Evolutionary conservation across 768 basidiomycete species (phyloP).

Genomic region (Auricularia sp.): DNA sequence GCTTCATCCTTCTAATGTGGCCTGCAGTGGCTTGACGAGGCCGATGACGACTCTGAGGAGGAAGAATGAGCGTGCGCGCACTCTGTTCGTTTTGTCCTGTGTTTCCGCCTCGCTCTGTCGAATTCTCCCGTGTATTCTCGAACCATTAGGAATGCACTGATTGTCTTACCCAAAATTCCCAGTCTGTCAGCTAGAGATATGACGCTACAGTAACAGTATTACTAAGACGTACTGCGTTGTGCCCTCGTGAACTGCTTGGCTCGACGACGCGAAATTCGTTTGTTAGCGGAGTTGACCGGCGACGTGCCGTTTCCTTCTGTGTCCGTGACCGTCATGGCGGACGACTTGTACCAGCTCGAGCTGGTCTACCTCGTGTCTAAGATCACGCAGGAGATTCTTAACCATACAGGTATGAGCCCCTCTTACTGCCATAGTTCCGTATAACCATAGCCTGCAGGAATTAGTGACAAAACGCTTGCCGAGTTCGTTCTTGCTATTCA

Average conservation of each 20-base stretch:
- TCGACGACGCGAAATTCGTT: background rate
- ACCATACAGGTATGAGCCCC: constrained; percentile 40
- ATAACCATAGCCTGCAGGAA: constrained; percentile 28
- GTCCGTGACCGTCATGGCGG: constrained; percentile 11
- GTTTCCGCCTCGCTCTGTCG: background rate
- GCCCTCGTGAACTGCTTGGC: too few relatives aligned
- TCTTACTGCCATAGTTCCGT: background rate
- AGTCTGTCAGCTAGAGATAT: background rate
- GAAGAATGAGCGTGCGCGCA: constrained; percentile 16
- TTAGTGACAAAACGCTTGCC: constrained; percentile 86
- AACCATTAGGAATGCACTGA: background rate
- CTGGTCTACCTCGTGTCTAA: constrained; percentile 82
- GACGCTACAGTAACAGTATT: too few relatives aligned
- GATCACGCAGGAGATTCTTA: constrained; percentile 88
- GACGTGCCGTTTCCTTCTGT: background rate
- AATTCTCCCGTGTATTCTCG: background rate
- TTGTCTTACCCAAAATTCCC: background rate
- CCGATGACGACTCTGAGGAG: constrained; percentile 61
- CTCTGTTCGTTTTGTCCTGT: background rate
- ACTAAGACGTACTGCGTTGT: too few relatives aligned
- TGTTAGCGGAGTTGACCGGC: too few relatives aligned
- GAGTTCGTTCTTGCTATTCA: constrained; percentile 93
- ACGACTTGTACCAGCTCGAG: constrained; percentile 89
- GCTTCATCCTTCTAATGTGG: background rate
- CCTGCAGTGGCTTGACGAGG: constrained; percentile 75